A percentile compares a stretch with the other conserved stretches of the same genome.
These are phyloP conservation scores for Stagonosporopsis vannaccii DNA, from an alignment of 2,329 filamentous ascomycete species.

Conservation along the genomic window DNA sequence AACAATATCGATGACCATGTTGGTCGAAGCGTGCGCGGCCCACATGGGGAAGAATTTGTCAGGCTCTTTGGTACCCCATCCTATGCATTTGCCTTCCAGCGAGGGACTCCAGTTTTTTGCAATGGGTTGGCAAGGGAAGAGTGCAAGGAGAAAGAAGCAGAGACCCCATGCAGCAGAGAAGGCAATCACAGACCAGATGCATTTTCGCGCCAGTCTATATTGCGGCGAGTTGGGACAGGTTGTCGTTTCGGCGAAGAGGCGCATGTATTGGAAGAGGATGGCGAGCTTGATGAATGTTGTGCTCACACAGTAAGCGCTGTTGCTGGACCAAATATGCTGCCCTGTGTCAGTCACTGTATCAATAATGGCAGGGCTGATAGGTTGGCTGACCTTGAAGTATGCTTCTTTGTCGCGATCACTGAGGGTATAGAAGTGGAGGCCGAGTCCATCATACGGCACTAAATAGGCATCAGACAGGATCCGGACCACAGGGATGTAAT, in stretches of 20 bases:
- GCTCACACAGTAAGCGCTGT: conserved; percentile 39
- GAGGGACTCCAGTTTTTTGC: conserved; percentile 40
- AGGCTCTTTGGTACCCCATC: conserved; percentile 45
- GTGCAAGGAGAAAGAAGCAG: conserved; percentile 37
- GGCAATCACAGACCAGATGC: conserved; percentile 31
- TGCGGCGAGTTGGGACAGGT: conserved; percentile 12
- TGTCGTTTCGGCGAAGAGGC: conserved; percentile 41
- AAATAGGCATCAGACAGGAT: not conserved
- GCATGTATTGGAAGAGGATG: conserved; percentile 48
- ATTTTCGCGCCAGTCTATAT: conserved; percentile 25
- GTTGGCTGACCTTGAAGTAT: conserved; percentile 43
- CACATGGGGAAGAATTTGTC: conserved; percentile 39
- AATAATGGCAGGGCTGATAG: too few species aligned
- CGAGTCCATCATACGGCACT: conserved; percentile 46
- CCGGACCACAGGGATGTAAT: too few species aligned
- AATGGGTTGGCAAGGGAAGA: conserved; percentile 43
- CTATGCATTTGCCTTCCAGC: conserved; percentile 38
- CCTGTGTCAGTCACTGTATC: conserved; percentile 1
- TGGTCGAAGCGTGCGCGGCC: conserved; percentile 39
- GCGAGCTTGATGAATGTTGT: conserved; percentile 49
- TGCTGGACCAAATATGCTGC: conserved; percentile 43
- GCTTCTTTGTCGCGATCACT: conserved; percentile 13
- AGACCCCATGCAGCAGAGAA: conserved; percentile 41
- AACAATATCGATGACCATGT: conserved; percentile 44
- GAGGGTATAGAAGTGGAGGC: conserved; percentile 43